These are phyloP conservation scores for Debaryomycetaceae sp. DNA, from an alignment of 1,139 yeast genomes.

Conservation along the genomic window DNA sequence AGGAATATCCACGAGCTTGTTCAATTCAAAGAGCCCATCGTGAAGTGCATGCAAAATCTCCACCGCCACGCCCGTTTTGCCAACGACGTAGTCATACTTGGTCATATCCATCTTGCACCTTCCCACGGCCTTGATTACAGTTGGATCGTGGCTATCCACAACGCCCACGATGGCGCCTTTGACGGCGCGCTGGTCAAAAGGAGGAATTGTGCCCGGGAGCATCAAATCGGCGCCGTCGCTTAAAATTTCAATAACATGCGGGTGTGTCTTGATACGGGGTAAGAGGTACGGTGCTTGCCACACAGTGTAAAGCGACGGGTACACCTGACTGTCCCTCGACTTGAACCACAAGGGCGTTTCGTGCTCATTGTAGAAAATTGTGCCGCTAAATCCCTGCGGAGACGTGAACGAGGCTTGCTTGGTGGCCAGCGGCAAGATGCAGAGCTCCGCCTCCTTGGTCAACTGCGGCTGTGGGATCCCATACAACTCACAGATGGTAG, in stretches of 20 bases:
- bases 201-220: slow-evolving; percentile 86
- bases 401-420: slow-evolving; percentile 67
- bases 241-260: slow-evolving; percentile 60
- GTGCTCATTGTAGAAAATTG: slow-evolving; percentile 58
- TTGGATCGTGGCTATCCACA: slow-evolving; percentile 56
- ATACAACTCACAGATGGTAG: slow-evolving; percentile 43
- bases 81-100: slow-evolving; percentile 40
- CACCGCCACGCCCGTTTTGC: slow-evolving; percentile 66
- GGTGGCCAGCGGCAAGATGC: slow-evolving; percentile 54
- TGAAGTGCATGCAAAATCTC: slow-evolving; percentile 49
- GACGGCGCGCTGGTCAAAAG: slow-evolving; percentile 50
- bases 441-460: slow-evolving; percentile 41
- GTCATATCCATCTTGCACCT: slow-evolving; percentile 50
- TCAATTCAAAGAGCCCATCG: slow-evolving; percentile 50
- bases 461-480: slow-evolving; percentile 40
- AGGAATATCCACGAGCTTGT: slow-evolving; percentile 42
- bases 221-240: slow-evolving; percentile 83
- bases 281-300: slow-evolving; percentile 68
- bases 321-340: slow-evolving; percentile 47
- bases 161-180: slow-evolving; percentile 68
- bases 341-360: slow-evolving; percentile 74
- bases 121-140: slow-evolving; percentile 75
- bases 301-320: slow-evolving; percentile 70
- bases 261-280: slow-evolving; percentile 69
- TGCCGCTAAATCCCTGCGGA: slow-evolving; percentile 52